Base-by-base conservation (phyloP, 176 grass and related monocot species). In the Areca catechu region DNA sequence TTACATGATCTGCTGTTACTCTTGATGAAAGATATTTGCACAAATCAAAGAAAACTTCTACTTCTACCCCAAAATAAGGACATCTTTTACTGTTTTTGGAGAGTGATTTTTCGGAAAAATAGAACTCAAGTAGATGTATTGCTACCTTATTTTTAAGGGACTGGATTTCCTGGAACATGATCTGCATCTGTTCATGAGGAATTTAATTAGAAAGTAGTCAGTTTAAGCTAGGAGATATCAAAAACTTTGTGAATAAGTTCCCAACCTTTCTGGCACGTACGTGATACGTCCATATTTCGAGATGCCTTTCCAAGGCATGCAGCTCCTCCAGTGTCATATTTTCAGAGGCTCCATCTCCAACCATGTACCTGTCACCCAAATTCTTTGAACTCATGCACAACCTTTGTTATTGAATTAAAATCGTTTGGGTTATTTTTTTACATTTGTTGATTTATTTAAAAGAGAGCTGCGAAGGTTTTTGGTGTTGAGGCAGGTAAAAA, bases 281-380 rank as follows among this genome's bases (percentile, higher is more conserved):
- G 76, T 91, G 86, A 71, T 76, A 80, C 88, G 86, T 91, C 88
- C 88, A 91, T 71, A 80, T 86, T 51, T 91, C 83, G 55, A 91
- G 34, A 75, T 83, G 79, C 56, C 76, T 85, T 64, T 91, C 88
- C 28, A 91, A 66, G 61, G 68, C 72, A 63, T 86, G 77, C 18
- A 91, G 72, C 60, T 91, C 88, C 58, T 91, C 79, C 67, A 91
- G 67, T 55, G 66, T 77, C 79, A 91, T 86, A 43, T 83, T 57
- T n/a, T 86, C 88, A 71, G 73, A 83, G 73, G 76, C 73, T 57
- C 71, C 74, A 65, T 79, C 86, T 18, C 88, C 83, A 21, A 77
- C 80, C 47, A 91, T 77, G 72, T 86, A 86, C 83, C 88, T 91
- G 71, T 62, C 22, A 23, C 7, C 34, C 34, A 43, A 12, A 14